These are phyloP conservation scores for Elsinoe batatas DNA, from an alignment of 2,329 filamentous ascomycete genomes.

Conservation along the genomic window DNA sequence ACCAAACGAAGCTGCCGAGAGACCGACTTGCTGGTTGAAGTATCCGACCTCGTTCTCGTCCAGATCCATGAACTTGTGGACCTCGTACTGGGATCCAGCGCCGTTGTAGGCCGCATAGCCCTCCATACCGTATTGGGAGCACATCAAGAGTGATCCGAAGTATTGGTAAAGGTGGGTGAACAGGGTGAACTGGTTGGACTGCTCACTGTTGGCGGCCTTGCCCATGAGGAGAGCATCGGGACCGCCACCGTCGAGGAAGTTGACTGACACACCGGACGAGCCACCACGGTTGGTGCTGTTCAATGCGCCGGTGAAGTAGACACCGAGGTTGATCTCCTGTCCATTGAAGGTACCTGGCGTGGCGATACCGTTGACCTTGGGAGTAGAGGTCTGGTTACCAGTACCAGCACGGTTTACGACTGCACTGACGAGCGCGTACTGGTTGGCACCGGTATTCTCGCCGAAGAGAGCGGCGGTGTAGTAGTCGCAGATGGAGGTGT, in stretches of 20 bases:
- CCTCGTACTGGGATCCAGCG: constrained; percentile 39
- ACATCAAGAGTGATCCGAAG: constrained; percentile 51
- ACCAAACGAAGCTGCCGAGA: constrained; percentile 49
- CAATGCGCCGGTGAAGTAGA: constrained; percentile 50
- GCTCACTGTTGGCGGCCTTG: constrained; percentile 42
- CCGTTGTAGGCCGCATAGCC: constrained; percentile 44
- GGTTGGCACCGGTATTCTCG: constrained; percentile 50
- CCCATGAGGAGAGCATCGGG: constrained; percentile 46
- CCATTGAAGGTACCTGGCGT: constrained; percentile 42
- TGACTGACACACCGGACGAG: constrained; percentile 38
- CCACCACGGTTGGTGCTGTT: constrained; percentile 45
- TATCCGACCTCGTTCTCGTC: constrained; percentile 43
- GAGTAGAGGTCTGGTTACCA: constrained; percentile 39
- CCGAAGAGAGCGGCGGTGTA: constrained; percentile 51
- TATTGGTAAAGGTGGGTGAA: constrained; percentile 54
- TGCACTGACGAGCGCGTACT: constrained; percentile 45
- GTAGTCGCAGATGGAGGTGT: constrained; percentile 51
- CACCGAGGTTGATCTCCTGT: constrained; percentile 45
- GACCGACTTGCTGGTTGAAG: constrained; percentile 50
- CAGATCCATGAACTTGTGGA: constrained; percentile 51
- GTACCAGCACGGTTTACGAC: constrained; percentile 55
- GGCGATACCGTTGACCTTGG: constrained; percentile 46
- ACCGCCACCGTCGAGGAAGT: constrained; percentile 53
- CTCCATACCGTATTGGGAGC: constrained; percentile 40
- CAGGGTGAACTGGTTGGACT: constrained; percentile 47